Percentiles rank a stretch among this genome's conserved stretches.
Conservation (phyloP, 2,329 filamentous ascomycete genomes). For the Nemania serpens region DNA sequence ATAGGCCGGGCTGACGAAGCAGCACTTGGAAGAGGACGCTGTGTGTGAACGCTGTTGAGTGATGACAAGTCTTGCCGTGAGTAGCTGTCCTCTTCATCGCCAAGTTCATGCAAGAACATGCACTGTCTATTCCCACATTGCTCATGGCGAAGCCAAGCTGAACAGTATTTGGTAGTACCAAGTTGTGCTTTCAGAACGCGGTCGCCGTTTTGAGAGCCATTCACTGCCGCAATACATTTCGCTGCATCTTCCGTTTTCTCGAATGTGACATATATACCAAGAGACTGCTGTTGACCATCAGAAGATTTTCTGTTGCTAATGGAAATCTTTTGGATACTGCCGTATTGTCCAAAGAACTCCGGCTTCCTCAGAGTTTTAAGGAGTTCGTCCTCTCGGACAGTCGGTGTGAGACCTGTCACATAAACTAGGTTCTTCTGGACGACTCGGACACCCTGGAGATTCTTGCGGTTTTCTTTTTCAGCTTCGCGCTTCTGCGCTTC, state of each 20-base stretch:
- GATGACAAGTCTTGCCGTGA: constrained; percentile 92
- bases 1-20: constrained; percentile 58
- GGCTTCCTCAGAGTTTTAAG: constrained; percentile 86
- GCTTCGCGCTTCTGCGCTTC: constrained; percentile 96
- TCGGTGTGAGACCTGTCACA: constrained; percentile 91
- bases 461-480: constrained; percentile 93
- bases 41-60: constrained; percentile 86
- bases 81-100: constrained; percentile 97
- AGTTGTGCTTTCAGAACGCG: constrained; percentile 76
- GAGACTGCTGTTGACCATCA: constrained; percentile 77
- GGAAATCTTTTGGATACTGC: constrained; percentile 97
- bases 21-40: constrained; percentile 64
- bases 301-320: constrained; percentile 91
- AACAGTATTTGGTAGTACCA: constrained; percentile 98
- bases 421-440: constrained; percentile 99
- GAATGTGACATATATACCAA: constrained; percentile 99
- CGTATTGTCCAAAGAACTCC: constrained; percentile 97
- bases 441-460: constrained; percentile 90
- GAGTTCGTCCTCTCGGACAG: constrained; percentile 88
- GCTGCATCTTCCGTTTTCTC: constrained; percentile 88
- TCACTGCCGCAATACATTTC: constrained; percentile 87
- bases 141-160: constrained; percentile 92
- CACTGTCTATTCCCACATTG: constrained; percentile 94
- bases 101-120: constrained; percentile 97
- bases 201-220: constrained; percentile 90